Evolutionary conservation across 495 filamentous ascomycete species (phyloP).

Genomic region (Cenococcum geophilum): DNA sequence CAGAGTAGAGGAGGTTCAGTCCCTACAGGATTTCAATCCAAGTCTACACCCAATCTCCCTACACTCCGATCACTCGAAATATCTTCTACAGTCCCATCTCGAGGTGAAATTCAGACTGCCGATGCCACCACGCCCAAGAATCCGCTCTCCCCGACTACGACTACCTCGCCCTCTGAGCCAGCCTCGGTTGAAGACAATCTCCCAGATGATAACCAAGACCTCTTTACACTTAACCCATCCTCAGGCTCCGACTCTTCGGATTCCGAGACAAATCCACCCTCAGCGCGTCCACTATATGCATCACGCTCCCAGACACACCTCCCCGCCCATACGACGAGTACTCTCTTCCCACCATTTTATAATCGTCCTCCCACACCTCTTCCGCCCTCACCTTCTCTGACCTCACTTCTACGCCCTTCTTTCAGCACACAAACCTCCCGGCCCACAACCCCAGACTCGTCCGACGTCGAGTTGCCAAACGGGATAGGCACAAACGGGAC

Average conservation of each 20-base stretch:
- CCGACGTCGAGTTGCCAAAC: slow-evolving; percentile 66
- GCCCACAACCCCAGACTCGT: slow-evolving; percentile 85
- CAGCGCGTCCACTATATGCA: slow-evolving; percentile 25
- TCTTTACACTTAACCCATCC: slow-evolving; percentile 12
- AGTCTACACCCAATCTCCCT: slow-evolving; percentile 40
- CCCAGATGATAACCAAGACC: slow-evolving; percentile 27
- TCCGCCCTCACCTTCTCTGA: slow-evolving; percentile 87
- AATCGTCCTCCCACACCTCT: slow-evolving; percentile 56
- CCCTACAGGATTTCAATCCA: slow-evolving; percentile 36
- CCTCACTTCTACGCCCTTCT: slow-evolving; percentile 79
- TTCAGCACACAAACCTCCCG: slow-evolving; percentile 65
- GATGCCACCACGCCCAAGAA: slow-evolving; percentile 1
- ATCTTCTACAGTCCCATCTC: slow-evolving; percentile 9
- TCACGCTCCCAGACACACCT: slow-evolving; percentile 36
- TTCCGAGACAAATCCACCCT: slow-evolving; percentile 20
- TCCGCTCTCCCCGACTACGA: slow-evolving; percentile 23
- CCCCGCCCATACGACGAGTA: slow-evolving; percentile 20
- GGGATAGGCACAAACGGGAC: slow-evolving; percentile 33
- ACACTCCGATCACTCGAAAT: slow-evolving; percentile 30
- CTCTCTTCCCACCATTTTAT: slow-evolving; percentile 44
- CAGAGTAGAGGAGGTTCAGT: slow-evolving; percentile 35
- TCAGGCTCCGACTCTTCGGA: slow-evolving; percentile 23
- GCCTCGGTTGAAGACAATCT: slow-evolving; percentile 34
- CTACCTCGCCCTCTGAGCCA: slow-evolving; percentile 32
- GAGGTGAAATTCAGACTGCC: slow-evolving; percentile 3